Evolutionary conservation across 768 basidiomycete genomes (phyloP).

Genomic region (Psilocybe cubensis): DNA sequence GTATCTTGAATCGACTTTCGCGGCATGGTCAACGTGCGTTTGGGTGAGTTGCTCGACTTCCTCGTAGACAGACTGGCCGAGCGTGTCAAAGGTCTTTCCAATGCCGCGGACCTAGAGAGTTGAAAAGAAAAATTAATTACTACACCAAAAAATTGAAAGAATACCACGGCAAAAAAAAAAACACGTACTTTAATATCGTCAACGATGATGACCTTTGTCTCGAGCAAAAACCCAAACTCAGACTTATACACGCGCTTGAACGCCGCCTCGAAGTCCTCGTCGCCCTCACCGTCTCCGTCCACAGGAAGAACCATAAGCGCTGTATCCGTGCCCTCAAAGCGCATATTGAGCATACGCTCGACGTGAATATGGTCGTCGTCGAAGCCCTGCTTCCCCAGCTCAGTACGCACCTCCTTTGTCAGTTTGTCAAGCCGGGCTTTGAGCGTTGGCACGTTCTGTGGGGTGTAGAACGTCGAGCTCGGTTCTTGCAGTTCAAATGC

Average conservation of each 20-base stretch:
- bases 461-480: constrained; percentile 76
- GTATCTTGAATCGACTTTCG: constrained; percentile 53
- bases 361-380: constrained; percentile 67
- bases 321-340: constrained; percentile 93
- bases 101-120: constrained; percentile 76
- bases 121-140: neutral
- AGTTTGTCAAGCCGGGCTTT: constrained; percentile 71
- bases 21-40: constrained; percentile 38
- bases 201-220: constrained; percentile 81
- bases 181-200: constrained; percentile 83
- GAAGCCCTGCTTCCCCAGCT: constrained; percentile 84
- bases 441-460: constrained; percentile 57
- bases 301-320: constrained; percentile 82
- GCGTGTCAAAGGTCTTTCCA: constrained; percentile 85
- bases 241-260: constrained; percentile 82
- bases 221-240: constrained; percentile 92
- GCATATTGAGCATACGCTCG: constrained; percentile 90
- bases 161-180: neutral
- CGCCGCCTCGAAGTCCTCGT: constrained; percentile 75
- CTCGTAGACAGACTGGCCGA: constrained; percentile 78
- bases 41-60: constrained; percentile 64
- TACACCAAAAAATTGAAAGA: neutral
- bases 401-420: constrained; percentile 59
- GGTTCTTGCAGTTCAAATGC: constrained; percentile 92
- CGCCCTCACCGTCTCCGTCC: constrained; percentile 48